Evolutionary conservation across 176 grass and related monocot species (phyloP), one percentile per base, ranked within the genome.

Genomic region (Canna indica): DNA sequence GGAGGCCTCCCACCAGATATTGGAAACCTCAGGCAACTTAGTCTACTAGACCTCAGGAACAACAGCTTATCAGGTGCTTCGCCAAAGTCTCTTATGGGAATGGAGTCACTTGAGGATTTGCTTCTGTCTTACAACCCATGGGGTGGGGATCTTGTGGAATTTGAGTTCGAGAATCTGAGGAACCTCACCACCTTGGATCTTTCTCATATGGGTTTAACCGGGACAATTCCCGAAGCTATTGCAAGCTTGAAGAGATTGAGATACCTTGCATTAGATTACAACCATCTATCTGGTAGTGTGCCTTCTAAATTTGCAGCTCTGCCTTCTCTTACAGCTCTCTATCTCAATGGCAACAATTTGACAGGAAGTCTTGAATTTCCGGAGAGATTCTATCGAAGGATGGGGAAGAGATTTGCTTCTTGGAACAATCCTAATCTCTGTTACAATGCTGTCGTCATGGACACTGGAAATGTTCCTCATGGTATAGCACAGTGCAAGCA

Each of bases 331-430:
- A 82, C 82, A 5, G 86, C 95, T 4, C 28, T 99, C 68, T 94
- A 99, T n/a, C 85, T 99, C 1, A 99, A 90, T 45, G 95, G 70
- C 0, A 99, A 99, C 78, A 94, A 99, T 60, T 77, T 99, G 13
- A 94, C 84, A 0, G 95, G 95, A 0, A 31, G 64, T 81, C 79
- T 99, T 15, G 76, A 32, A 56, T 94, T 99, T 83, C 64, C 84
- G 3, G 18, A 77, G 18, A 80, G 18, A 66, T 99, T 99, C 76
- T 99, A 90, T 77, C 38, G 74, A 75, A 81, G 69, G 30, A 87
- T 99, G 84, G 87, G 90, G 15, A 79, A 81, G 80, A 81, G 95
- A 67, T 99, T 99, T 75, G 86, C 86, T 1, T 94, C 90, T 5
- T 94, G 95, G 95, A 86, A 88, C 30, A 94, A 99, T 71, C 87